phyloP scores from a whole-genome alignment of 371 early-diverging fungal genomes.

The Mucor saturninus region DNA sequence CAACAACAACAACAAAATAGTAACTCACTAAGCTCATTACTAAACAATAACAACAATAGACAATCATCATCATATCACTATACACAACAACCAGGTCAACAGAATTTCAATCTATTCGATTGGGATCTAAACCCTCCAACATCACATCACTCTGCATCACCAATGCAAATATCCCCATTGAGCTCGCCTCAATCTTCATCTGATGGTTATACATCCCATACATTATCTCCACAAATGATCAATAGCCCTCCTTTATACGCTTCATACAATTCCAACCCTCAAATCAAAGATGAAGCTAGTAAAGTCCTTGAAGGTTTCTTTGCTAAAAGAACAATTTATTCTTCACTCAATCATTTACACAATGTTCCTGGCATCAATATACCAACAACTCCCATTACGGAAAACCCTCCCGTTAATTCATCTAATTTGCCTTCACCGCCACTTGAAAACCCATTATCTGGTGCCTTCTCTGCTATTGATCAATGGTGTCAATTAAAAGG shows the following conservation, averaged over 20 bases:
- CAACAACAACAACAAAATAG: conserved; percentile 5
- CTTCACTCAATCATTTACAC: conserved; percentile 11
- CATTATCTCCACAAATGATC: conserved; percentile 21
- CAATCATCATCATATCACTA: conserved; percentile 4
- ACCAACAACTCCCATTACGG: conserved; percentile 27
- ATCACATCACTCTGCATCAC: conserved; percentile 3
- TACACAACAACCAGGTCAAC: conserved; percentile 6
- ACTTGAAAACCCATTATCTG: conserved; percentile 15
- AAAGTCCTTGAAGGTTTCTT: conserved; percentile 23
- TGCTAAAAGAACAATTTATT: conserved; percentile 2
- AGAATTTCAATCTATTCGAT: conserved; percentile 18
- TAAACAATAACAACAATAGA: conserved; percentile 1
- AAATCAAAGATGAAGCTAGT: conserved; percentile 21
- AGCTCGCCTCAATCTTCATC: conserved; percentile 31
- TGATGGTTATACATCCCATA: conserved; percentile 28
- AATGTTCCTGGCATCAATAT: conserved; percentile 35
- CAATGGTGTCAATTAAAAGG: conserved; percentile 28
- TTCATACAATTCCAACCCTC: neutral
- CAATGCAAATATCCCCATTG: conserved; percentile 22
- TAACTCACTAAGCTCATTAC: conserved; percentile 1
- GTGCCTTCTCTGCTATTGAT: conserved; percentile 23
- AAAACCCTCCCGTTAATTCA: conserved; percentile 2
- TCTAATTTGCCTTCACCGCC: conserved; percentile 22
- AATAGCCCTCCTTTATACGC: conserved; percentile 17
- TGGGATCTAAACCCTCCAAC: conserved; percentile 18